These are phyloP conservation scores for Tephrocybe sp. DNA, from an alignment of 768 basidiomycete species.

Conservation along the genomic window DNA sequence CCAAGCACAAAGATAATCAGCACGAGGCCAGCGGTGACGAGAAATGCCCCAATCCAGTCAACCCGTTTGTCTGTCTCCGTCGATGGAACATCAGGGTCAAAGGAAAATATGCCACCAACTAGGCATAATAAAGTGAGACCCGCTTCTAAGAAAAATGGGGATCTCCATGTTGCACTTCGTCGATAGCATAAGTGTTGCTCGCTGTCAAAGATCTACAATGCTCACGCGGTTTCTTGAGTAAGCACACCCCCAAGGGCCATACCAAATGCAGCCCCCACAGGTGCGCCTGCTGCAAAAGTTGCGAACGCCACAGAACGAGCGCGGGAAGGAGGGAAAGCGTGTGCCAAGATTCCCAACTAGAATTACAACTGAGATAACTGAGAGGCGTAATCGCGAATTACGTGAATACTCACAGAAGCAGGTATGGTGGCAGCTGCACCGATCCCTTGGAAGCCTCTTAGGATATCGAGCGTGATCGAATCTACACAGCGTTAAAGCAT, in stretches of 20 bases:
- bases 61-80: constrained; percentile 43
- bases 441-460: constrained; percentile 79
- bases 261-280: constrained; percentile 75
- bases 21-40: constrained; percentile 62
- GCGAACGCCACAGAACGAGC: constrained; percentile 78
- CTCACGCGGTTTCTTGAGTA: constrained; percentile 49
- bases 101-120: constrained; percentile 51
- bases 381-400: not conserved
- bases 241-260: constrained; percentile 68
- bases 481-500: constrained; percentile 30
- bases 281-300: constrained; percentile 81
- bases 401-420: constrained; percentile 49
- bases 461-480: constrained; percentile 58
- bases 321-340: constrained; percentile 64
- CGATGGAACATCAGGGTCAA: constrained; percentile 56
- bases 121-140: constrained; percentile 54
- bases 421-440: constrained; percentile 77
- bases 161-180: constrained; percentile 60
- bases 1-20: constrained; percentile 69
- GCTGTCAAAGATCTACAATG: constrained; percentile 2
- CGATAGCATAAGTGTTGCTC: not conserved
- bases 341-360: constrained; percentile 80
- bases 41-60: constrained; percentile 71
- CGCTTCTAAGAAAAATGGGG: constrained; percentile 53
- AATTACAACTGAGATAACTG: not conserved